A percentile compares a stretch with the other conserved stretches of the same genome.
These are phyloP conservation scores for Penicillium sp. DNA, from an alignment of 2,329 filamentous ascomycete species.

Conservation along the genomic window DNA sequence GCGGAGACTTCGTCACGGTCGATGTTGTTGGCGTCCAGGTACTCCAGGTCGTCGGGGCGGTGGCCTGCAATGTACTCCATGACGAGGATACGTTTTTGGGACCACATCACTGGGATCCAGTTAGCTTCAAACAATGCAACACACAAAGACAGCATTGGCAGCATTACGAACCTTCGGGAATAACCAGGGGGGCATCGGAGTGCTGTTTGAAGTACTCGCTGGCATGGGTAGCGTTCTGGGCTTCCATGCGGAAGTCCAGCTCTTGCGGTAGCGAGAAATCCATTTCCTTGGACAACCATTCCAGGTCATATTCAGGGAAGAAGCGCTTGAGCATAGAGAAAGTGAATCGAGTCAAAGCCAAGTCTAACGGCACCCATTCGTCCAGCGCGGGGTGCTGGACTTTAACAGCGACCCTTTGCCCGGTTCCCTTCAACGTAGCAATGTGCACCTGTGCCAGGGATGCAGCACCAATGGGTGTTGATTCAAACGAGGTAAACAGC, in stretches of 20 bases:
- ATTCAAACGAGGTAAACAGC: conserved; percentile 81
- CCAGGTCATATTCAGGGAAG: conserved; percentile 96
- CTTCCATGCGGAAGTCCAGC: conserved; percentile 84
- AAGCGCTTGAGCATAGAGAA: conserved; percentile 87
- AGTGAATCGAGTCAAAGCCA: conserved; percentile 81
- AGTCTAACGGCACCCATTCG: conserved; percentile 85
- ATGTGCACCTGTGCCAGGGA: conserved; percentile 93
- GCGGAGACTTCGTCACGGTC: conserved; percentile 94
- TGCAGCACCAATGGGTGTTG: conserved; percentile 80
- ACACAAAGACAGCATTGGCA: neutral
- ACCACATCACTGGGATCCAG: conserved; percentile 68
- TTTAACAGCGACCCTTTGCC: conserved; percentile 89
- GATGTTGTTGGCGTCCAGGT: conserved; percentile 79
- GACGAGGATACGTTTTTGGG: conserved; percentile 81
- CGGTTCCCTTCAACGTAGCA: conserved; percentile 75
- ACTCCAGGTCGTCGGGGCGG: conserved; percentile 84
- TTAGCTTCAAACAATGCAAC: conserved; percentile 12
- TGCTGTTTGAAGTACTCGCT: conserved; percentile 76
- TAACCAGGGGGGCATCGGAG: conserved; percentile 73
- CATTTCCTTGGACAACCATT: conserved; percentile 94
- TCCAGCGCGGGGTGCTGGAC: conserved; percentile 88
- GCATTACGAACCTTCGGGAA: conserved; percentile 60
- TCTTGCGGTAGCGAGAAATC: conserved; percentile 86
- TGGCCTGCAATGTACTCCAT: conserved; percentile 91
- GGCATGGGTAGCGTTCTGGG: conserved; percentile 74